Percentiles rank a stretch among this genome's conserved stretches.
Evolutionary conservation across 257 asterid genomes (phyloP).

Genomic region (Rehmannia glutinosa): DNA sequence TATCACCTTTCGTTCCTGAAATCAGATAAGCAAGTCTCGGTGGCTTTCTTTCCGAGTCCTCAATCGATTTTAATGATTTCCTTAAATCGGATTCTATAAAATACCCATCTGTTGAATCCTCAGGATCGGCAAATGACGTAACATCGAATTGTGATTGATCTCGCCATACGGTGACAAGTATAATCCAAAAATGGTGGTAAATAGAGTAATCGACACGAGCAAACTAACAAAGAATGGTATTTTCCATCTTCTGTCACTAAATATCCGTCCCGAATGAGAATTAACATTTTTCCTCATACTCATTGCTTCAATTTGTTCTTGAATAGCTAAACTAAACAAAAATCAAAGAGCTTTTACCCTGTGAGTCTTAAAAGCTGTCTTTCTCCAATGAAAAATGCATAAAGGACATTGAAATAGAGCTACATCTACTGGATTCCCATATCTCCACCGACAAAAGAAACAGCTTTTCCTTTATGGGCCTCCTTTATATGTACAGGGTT

Average conservation of each 20-base stretch:
- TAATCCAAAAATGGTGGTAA: conserved; percentile 51
- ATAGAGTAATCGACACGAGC: conserved; percentile 60
- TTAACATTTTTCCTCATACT: conserved; percentile 56
- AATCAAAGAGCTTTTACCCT: neutral
- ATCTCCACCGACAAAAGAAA: conserved; percentile 34
- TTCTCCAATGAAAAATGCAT: conserved; percentile 3
- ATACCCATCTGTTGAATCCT: conserved; percentile 37
- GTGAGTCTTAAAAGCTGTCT: conserved; percentile 6
- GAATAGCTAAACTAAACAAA: neutral
- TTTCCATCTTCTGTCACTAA: conserved; percentile 82
- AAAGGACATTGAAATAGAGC: conserved; percentile 4
- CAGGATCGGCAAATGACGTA: conserved; percentile 35
- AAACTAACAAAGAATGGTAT: conserved; percentile 73
- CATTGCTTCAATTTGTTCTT: conserved; percentile 6
- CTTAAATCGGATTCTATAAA: conserved; percentile 72
- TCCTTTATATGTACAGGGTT: conserved; percentile 4
- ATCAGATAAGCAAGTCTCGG: conserved; percentile 95
- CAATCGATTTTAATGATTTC: conserved; percentile 34
- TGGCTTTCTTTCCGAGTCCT: conserved; percentile 42
- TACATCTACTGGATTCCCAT: neutral
- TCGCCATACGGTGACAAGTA: conserved; percentile 45
- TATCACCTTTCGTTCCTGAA: conserved; percentile 96
- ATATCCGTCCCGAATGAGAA: conserved; percentile 63
- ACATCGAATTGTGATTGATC: conserved; percentile 41
- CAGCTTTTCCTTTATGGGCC: conserved; percentile 16